Base-by-base conservation (phyloP, 1,284 basidiomycete species). In the Fistulina hepatica region DNA sequence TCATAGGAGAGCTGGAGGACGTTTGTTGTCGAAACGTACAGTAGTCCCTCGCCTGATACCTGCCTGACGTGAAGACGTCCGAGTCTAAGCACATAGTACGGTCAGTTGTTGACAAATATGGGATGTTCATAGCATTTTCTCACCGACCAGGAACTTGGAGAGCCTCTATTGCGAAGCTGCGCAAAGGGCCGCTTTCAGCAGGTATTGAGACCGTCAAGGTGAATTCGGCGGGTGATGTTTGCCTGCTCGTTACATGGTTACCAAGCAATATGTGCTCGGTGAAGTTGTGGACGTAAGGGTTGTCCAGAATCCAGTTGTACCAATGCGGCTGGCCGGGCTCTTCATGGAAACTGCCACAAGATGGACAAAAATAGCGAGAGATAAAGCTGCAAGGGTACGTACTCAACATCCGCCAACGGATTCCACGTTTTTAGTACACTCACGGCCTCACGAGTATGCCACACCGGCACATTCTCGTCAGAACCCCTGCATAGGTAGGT, bases 391-490 rank as follows among this genome's bases (percentile, higher is more conserved):
- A 20, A 9, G 35, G 15, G 19, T n/a, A 58, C 71, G 28, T 44
- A 81, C 79, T 58, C 66, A 17, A 71, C 60, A 42, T 75, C 65
- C 2, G 69, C 63, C n/a, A 62, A 51, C 0, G 62, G 50, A 35
- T 67, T 59, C 72, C 73, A 81, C 2, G 67, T 62, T 47, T 69
- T 67, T 17, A 86, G 48, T 7, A 73, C 56, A 37, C 66, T 64
- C 7, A 81, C 63, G 20, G 69, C 57, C 49, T 80, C 76, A 17
- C 82, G 70, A 3, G 75, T 74, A 48, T 89, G 84, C 81, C 82
- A 88, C 0, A 73, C 69, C 3, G 85, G 84, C 5, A 89, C 85
- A 43, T 90, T 89, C 21, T 76, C 72, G 46, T 89, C 85, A 34
- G 61, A 59, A 1, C 76, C 80, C 8, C 81, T 84, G 45, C 12